Evolutionary conservation across 23 red algal species (phyloP), one percentile per base, ranked within the genome.

Genomic region (Gracilaria gracilis): DNA sequence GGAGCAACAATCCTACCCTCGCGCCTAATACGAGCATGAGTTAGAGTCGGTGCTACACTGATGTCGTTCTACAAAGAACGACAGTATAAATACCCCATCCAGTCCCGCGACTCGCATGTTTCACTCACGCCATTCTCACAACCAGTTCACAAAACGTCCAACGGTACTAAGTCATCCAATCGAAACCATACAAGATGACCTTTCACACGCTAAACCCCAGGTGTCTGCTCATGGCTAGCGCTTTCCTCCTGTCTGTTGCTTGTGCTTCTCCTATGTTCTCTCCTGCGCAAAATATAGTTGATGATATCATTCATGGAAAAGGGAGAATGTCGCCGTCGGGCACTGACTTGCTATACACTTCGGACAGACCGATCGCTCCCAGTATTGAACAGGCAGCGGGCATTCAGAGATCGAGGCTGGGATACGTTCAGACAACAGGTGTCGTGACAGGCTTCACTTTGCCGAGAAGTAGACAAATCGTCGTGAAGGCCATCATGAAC

Each of bases 371-470:
- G 48, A 49, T 35, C 19, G 28, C 48, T 3, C 24, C 48, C 6
- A 13, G 7, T 37, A 33, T 35, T 37, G 77, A 37, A 1, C 77
- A 81, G 24, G 77, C 37, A 21, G 77, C 48, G 4, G 55, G 55
- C 6, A 81, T 81, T 29, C 32, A 55, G 37, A 81, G 48, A 15
- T 81, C 77, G 1, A 81, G 48, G 48, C 24, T 81, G 4, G 77
- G 77, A 58, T 81, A 81, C 55, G 23, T 55, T 58, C 77, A 81
- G 37, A 81, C 77, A 58, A 47, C 77, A 9, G 42, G 77, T 58
- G 28, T 55, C 2, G 55, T 47, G 19, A 37, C 77, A 20, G 77
- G 77, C 17, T 33, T 81, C 15, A 61, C 44, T 81, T 27, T 55
- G 15, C 77, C 77, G 19, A 29, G 33, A 39, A 24, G 34, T 19